Evolutionary conservation across 768 basidiomycete genomes (phyloP), one percentile per base, ranked within the genome.

Genomic region (Boletus bicolor): DNA sequence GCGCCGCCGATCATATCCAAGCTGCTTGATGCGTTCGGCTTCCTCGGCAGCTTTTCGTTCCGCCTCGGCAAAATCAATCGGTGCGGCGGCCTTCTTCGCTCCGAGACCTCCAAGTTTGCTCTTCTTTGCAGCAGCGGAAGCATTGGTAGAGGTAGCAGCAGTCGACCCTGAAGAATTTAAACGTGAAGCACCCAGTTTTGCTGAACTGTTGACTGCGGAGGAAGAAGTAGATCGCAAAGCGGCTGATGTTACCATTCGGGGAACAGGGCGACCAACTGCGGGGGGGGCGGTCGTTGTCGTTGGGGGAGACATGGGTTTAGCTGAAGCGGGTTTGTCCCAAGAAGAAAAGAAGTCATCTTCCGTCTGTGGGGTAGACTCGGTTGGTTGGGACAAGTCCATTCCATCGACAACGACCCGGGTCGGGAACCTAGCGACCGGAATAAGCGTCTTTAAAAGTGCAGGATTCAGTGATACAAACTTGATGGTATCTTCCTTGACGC

Each of bases 281-380:
- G 89, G 86, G 4, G 85, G 83, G 1, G 80, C 74, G 1, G 79
- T 64, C 21, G 77, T 71, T 36, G 81, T 73, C 5, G 81, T 75
- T 4, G 84, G 75, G n/a, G 81, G 72, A 11, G 85, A 72, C 5
- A 78, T 65, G 2, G 81, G 59, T 67, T 81, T 84, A 5, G 82
- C 80, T 7, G 82, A 80, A 35, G 71, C 19, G 1, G 91, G 87
- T 69, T 96, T 96, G 59, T 95, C 93, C 95, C 96, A 98, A 28
- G 91, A 89, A 45, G 91, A 86, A 75, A 98, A 99, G 74, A 99
- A 99, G 69, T 98, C 95, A 9, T 97, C 95, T 50, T 93, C 93
- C 0, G 75, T 74, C 43, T 79, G 77, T 56, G 69, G 68, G 52
- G 73, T 76, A 32, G 64, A 72, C n/a, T 79, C 68, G 9, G 77